Evolutionary conservation across 139 green algal species (phyloP).

Genomic region (Gonium pectorale): DNA sequence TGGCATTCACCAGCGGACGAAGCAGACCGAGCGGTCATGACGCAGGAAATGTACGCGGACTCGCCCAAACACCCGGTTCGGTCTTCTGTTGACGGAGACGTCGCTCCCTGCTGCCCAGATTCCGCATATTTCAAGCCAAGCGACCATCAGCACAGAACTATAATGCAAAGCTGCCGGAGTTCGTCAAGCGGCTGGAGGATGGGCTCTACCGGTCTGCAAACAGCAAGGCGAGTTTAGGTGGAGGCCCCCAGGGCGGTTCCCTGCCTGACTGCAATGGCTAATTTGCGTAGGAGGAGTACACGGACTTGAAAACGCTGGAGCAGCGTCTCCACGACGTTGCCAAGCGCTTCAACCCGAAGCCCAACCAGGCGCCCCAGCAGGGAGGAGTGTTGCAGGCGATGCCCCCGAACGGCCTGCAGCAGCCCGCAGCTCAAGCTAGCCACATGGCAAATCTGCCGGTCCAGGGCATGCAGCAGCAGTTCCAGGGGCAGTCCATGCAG

Average conservation of each 20-base stretch:
- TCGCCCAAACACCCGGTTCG: no score
- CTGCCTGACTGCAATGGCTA: no score
- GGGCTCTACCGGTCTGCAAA: slow-evolving; percentile 79
- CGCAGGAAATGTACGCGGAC: slow-evolving; percentile 40
- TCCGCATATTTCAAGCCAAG: slow-evolving; percentile 49
- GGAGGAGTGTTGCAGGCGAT: slow-evolving; percentile 39
- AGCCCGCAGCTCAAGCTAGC: neutral
- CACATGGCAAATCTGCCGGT: slow-evolving; percentile 16
- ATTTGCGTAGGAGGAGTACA: slow-evolving; percentile 86
- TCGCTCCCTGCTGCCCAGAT: neutral
- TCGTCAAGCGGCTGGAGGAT: slow-evolving; percentile 87
- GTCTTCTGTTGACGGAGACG: slow-evolving; percentile 45
- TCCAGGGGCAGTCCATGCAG: slow-evolving; percentile 30
- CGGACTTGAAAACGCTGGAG: slow-evolving; percentile 85
- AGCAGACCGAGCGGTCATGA: slow-evolving; percentile 38
- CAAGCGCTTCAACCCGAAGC: slow-evolving; percentile 66
- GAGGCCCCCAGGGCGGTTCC: neutral
- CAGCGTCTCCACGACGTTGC: slow-evolving; percentile 86
- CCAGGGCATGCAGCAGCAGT: slow-evolving; percentile 30
- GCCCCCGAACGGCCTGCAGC: slow-evolving; percentile 37
- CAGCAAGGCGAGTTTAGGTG: slow-evolving; percentile 62
- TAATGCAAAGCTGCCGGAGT: slow-evolving; percentile 86
- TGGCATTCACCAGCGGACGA: slow-evolving; percentile 19
- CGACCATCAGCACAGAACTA: slow-evolving; percentile 59
- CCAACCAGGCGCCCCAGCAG: neutral